Conservation (phyloP, 352 stramenopile genomes). For the Aphanomyces euteiches region DNA sequence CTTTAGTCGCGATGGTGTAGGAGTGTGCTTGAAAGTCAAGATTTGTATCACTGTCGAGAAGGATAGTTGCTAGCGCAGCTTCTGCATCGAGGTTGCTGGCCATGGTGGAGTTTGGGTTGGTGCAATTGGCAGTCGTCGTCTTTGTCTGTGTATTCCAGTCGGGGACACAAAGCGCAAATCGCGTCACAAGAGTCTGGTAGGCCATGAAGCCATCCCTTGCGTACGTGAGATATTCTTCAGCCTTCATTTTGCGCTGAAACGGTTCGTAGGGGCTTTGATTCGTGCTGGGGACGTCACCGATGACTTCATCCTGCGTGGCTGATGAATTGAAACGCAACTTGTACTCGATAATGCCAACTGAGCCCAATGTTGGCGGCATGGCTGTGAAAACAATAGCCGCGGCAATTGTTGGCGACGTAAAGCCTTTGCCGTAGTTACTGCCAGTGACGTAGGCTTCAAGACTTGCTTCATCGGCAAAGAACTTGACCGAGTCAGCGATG, state of each 20-base stretch:
- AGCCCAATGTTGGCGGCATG: conserved; percentile 32
- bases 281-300: conserved; percentile 36
- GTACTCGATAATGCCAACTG: background rate
- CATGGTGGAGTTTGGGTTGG: conserved; percentile 24
- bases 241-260: conserved; percentile 6
- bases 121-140: background rate
- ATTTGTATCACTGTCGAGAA: background rate
- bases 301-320: conserved; percentile 30
- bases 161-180: conserved; percentile 55
- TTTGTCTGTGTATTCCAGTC: conserved; percentile 37
- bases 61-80: background rate
- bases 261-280: too few species aligned
- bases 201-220: conserved; percentile 12
- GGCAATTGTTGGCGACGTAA: conserved; percentile 53
- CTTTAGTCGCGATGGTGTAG: background rate
- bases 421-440: conserved; percentile 42
- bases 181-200: conserved; percentile 55
- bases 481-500: conserved; percentile 52
- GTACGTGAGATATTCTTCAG: background rate
- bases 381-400: conserved; percentile 60
- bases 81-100: too few species aligned
- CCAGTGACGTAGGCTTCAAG: conserved; percentile 52
- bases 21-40: background rate
- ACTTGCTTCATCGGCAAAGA: conserved; percentile 47
- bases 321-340: conserved; percentile 8